Evolutionary conservation across 179 eudicot species (phyloP).

Genomic region (Corrigiola litoralis): DNA sequence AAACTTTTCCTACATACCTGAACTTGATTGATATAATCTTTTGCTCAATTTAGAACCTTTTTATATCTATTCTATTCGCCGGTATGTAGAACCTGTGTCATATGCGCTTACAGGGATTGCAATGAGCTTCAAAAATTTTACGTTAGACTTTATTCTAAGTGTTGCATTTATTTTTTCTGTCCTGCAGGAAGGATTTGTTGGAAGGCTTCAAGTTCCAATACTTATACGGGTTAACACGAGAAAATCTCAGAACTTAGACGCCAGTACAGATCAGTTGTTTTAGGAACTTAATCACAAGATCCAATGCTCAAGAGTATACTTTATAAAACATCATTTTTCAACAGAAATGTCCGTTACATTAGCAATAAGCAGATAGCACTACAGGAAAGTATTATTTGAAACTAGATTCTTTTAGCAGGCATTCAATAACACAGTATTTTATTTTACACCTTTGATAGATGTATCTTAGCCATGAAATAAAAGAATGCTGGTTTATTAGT

Average conservation of each 20-base stretch:
- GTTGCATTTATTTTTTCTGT: neutral
- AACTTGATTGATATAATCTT: no score
- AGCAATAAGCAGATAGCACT: no score
- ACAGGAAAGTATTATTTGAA: neutral
- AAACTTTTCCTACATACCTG: no score
- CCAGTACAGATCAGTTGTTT: neutral
- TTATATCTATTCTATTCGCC: no score
- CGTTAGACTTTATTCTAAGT: neutral
- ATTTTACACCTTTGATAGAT: constrained; percentile 15
- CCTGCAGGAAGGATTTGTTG: constrained; percentile 15
- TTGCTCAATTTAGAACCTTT: no score
- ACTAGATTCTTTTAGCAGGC: constrained; percentile 12
- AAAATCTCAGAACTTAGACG: neutral
- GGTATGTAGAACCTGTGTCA: no score
- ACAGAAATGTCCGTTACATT: constrained; percentile 2
- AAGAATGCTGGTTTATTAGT: no score
- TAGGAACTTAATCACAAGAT: constrained; percentile 5
- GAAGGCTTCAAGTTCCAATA: constrained; percentile 30
- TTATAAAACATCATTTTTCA: constrained; percentile 15
- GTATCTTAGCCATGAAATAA: no score
- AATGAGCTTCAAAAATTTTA: neutral
- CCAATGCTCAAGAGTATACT: neutral
- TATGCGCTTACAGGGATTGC: no score
- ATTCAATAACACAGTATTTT: neutral
- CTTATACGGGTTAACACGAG: constrained; percentile 7